A percentile compares a stretch with the other conserved stretches of the same genome.
Conservation (phyloP, 2,329 filamentous ascomycete species). For the Phaeosphaeriaceae sp. region DNA sequence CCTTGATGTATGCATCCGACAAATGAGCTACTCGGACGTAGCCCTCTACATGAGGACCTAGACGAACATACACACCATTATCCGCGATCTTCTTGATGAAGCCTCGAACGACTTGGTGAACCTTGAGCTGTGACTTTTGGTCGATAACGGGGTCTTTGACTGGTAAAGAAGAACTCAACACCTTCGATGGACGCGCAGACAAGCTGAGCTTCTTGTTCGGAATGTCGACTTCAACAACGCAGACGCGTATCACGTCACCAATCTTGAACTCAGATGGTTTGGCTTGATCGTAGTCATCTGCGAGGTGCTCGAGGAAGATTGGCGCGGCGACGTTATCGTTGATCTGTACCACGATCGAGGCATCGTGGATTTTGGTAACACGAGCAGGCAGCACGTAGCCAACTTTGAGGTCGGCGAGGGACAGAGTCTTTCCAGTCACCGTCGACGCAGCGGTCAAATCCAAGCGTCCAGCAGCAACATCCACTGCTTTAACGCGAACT, state of each 20-base stretch:
- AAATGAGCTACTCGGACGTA: constrained; percentile 87
- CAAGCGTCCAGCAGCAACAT: constrained; percentile 75
- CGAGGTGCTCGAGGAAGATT: constrained; percentile 81
- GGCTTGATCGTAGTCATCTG: constrained; percentile 84
- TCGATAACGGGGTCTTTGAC: constrained; percentile 83
- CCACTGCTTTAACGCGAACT: constrained; percentile 77
- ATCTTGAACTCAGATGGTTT: constrained; percentile 78
- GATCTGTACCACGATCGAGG: constrained; percentile 83
- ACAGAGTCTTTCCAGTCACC: constrained; percentile 63
- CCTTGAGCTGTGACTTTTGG: constrained; percentile 71
- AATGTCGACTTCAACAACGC: constrained; percentile 78
- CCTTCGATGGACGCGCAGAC: constrained; percentile 84
- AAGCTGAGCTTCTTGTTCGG: constrained; percentile 85
- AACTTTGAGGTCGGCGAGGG: constrained; percentile 74
- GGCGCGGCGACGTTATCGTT: constrained; percentile 80
- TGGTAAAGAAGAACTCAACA: constrained; percentile 82
- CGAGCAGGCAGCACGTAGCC: constrained; percentile 84
- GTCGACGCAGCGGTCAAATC: constrained; percentile 82
- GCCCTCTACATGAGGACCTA: constrained; percentile 81
- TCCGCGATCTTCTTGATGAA: constrained; percentile 92
- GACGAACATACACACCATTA: constrained; percentile 84
- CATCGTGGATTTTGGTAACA: constrained; percentile 85
- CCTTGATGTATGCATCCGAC: constrained; percentile 89
- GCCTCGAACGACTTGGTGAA: constrained; percentile 83
- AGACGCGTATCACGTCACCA: constrained; percentile 88